Conservation (phyloP, 169 alveolate genomes). For the Babesia microti region DNA sequence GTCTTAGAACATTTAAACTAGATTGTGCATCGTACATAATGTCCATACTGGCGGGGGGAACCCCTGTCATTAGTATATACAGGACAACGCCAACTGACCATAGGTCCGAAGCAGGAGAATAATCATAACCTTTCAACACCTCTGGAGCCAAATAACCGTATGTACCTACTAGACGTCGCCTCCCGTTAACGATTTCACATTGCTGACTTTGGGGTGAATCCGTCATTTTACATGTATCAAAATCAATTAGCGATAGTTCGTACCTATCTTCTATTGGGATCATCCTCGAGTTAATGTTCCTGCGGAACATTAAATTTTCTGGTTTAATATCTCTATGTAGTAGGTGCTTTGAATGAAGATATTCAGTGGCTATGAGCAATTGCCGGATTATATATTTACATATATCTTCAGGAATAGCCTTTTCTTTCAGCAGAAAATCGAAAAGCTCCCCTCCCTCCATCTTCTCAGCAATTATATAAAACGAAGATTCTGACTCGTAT, state of each 20-base stretch:
- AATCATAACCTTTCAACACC: slow-evolving; percentile 68
- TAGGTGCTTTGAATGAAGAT: slow-evolving; percentile 62
- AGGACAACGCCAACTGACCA: slow-evolving; percentile 82
- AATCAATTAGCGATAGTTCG: slow-evolving; percentile 63
- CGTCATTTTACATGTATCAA: slow-evolving; percentile 67
- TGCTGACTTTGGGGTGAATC: slow-evolving; percentile 42
- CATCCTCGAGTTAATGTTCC: slow-evolving; percentile 48
- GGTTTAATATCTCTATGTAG: slow-evolving; percentile 73
- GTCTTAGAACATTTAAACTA: slow-evolving; percentile 61
- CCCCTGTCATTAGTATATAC: slow-evolving; percentile 78
- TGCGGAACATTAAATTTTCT: slow-evolving; percentile 68
- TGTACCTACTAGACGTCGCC: slow-evolving; percentile 69
- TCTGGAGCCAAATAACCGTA: slow-evolving; percentile 74
- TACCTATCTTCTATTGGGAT: slow-evolving; percentile 51
- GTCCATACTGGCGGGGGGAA: slow-evolving; percentile 81
- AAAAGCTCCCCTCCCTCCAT: slow-evolving; percentile 79
- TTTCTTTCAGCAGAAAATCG: slow-evolving; percentile 69
- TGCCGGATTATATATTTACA: slow-evolving; percentile 77
- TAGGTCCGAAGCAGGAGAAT: slow-evolving; percentile 73
- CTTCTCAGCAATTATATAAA: slow-evolving; percentile 70
- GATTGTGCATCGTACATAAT: slow-evolving; percentile 69
- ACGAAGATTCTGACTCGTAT: slow-evolving; percentile 68
- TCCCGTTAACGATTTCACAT: slow-evolving; percentile 48
- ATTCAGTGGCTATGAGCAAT: slow-evolving; percentile 66
- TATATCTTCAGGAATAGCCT: slow-evolving; percentile 73